Percentiles rank a stretch among this genome's conserved stretches.
Evolutionary conservation across 2,329 filamentous ascomycete species (phyloP).

Genomic region (Talaromyces sp.): DNA sequence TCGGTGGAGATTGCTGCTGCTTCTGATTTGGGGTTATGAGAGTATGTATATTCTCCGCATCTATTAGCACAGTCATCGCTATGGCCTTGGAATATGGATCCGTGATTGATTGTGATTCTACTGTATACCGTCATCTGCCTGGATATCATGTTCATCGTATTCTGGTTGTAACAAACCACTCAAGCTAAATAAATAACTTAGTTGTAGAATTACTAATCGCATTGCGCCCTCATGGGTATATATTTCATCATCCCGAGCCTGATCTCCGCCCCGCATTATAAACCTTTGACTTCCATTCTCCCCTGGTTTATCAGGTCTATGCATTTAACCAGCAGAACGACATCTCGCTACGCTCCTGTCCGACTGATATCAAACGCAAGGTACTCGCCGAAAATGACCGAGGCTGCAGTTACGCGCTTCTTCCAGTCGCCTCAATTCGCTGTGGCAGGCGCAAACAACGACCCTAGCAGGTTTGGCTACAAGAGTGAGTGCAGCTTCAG

Average conservation of each 20-base stretch:
- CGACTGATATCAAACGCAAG: background rate
- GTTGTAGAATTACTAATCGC: background rate
- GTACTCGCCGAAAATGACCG: constrained; percentile 22
- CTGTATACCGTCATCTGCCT: no score
- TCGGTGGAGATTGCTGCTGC: no score
- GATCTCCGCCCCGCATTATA: background rate
- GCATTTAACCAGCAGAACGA: background rate
- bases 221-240: background rate
- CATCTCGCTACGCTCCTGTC: background rate
- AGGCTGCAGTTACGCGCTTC: constrained; percentile 65
- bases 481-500: constrained; percentile 57
- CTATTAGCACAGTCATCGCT: no score
- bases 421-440: constrained; percentile 77
- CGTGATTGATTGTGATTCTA: no score
- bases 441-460: constrained; percentile 84
- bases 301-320: background rate
- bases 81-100: no score
- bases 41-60: no score
- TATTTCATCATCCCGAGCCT: background rate
- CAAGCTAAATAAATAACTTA: no score
- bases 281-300: background rate
- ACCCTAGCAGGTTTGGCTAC: constrained; percentile 81
- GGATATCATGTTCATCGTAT: no score
- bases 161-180: no score
- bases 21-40: no score